Evolutionary conservation across 2,329 filamentous ascomycete species (phyloP), one percentile per base, ranked within the genome.

Genomic region (Aphanoascus verrucosus): DNA sequence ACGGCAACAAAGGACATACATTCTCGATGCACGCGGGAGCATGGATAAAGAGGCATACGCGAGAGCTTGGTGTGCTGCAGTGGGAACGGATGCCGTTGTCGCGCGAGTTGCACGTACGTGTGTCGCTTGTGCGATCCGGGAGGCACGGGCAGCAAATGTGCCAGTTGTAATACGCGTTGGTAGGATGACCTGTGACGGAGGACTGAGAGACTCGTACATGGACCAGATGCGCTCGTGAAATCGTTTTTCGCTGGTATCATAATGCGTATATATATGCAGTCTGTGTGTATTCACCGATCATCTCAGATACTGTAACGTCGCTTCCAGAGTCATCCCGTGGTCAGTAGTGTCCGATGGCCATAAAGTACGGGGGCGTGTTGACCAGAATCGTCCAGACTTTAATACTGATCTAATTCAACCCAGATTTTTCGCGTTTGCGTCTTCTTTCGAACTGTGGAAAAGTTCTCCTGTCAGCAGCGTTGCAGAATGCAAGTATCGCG

Each of bases 11-110:
- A 57, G 55, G 19, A 63, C 59, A 31, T 60, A 66, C 28, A 62
- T 72, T 28, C 55, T 71, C 9, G 68, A 72, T 35, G 66, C 69
- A 37, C 65, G 68, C 11, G 64, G 65, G 15, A 60, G 55, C 52
- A 57, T 59, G 31, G 62, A 65, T 12, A 69, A 66, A 55, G 71
- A 73, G 57, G 64, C 67, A 0, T 68, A 73, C 51, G 71, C 64
- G 5, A 65, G 72, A 19, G 70, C 71, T 1, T 74, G 72, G 72
- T 74, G 72, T 57, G 67, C 71, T 8, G 65, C 70, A 34, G 64
- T 69, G 32, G 72, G 70, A 11, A 64, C 63, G 40, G 62, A 71
- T 60, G 71, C 71, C 3, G 61, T 74, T 31, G 65, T 74, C 51
- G 67, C 70, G 20, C 63, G 70, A 14, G 64, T 62, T 11, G 67